Conservation (phyloP, 139 green algal species). For the Chlamydomonas incerta region DNA sequence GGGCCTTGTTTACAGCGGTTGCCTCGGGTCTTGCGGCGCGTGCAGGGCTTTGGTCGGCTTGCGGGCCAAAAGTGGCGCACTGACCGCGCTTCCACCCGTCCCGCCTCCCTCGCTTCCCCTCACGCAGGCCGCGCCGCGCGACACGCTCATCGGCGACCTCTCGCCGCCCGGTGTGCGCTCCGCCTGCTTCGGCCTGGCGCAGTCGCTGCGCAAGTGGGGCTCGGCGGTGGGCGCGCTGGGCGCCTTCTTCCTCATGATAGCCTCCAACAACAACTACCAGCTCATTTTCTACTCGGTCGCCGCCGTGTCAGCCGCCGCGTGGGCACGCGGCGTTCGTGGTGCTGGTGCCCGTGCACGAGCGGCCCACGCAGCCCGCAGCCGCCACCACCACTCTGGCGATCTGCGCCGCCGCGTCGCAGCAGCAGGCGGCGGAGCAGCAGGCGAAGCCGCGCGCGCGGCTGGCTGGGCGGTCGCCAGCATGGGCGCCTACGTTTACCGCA, state of each 20-base stretch:
- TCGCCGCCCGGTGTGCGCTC: slow-evolving; percentile 52
- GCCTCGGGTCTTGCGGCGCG: no score
- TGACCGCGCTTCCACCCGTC: no score
- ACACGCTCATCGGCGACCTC: slow-evolving; percentile 71
- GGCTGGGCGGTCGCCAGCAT: slow-evolving; percentile 42
- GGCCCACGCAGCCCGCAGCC: background rate
- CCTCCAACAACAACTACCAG: slow-evolving; percentile 73
- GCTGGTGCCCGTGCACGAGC: slow-evolving; percentile 59
- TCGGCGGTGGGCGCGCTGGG: slow-evolving; percentile 60
- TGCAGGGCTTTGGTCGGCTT: no score
- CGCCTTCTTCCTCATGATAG: slow-evolving; percentile 71
- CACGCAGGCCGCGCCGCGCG: slow-evolving; percentile 67
- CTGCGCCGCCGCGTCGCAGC: no score
- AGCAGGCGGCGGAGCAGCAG: no score
- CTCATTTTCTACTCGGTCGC: slow-evolving; percentile 66
- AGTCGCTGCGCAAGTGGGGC: slow-evolving; percentile 73
- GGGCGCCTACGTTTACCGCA: slow-evolving; percentile 70
- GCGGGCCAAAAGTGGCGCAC: no score
- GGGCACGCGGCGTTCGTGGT: slow-evolving; percentile 59
- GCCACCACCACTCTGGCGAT: background rate
- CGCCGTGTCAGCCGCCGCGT: slow-evolving; percentile 38
- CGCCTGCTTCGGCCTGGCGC: slow-evolving; percentile 73
- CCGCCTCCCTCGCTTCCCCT: slow-evolving; percentile 35
- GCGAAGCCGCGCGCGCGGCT: no score
- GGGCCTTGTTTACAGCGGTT: no score